These are phyloP conservation scores for Lanzia echinophila DNA, from an alignment of 2,329 filamentous ascomycete species.

Conservation along the genomic window DNA sequence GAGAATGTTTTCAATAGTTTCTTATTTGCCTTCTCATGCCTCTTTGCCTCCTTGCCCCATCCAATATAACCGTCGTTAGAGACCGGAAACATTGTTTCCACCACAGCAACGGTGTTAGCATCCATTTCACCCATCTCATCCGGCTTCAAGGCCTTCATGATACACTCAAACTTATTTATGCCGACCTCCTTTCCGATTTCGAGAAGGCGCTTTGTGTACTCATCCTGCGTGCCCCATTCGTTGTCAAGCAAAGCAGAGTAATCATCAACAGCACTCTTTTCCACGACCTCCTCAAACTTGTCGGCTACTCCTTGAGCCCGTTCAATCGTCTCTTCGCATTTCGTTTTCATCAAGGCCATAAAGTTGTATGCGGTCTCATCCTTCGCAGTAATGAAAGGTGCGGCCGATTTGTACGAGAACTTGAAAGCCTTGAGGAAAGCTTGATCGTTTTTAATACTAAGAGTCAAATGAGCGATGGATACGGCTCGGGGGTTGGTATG, in stretches of 20 bases:
- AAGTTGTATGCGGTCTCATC: neutral
- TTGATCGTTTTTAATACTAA: neutral
- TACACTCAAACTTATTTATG: constrained; percentile 1
- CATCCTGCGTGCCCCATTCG: constrained; percentile 2
- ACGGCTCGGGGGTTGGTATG: neutral
- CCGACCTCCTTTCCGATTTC: constrained; percentile 2
- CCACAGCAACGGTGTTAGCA: neutral
- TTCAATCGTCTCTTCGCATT: neutral
- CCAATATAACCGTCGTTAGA: neutral
- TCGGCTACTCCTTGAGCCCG: neutral
- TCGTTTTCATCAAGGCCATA: neutral
- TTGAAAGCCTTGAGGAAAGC: neutral
- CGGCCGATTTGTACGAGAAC: neutral
- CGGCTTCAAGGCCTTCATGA: constrained; percentile 3
- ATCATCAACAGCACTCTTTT: neutral
- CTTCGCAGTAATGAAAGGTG: neutral
- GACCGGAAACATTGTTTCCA: neutral
- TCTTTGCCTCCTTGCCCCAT: constrained; percentile 7
- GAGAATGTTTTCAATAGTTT: neutral
- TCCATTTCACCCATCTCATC: neutral
- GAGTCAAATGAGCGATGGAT: neutral
- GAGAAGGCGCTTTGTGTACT: neutral
- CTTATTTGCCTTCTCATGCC: neutral
- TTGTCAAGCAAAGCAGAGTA: neutral
- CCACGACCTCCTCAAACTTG: neutral